Evolutionary conservation across 164 flowering plant genomes (phyloP), one percentile per base, ranked within the genome.

Genomic region (Cinnamomum micranthum): DNA sequence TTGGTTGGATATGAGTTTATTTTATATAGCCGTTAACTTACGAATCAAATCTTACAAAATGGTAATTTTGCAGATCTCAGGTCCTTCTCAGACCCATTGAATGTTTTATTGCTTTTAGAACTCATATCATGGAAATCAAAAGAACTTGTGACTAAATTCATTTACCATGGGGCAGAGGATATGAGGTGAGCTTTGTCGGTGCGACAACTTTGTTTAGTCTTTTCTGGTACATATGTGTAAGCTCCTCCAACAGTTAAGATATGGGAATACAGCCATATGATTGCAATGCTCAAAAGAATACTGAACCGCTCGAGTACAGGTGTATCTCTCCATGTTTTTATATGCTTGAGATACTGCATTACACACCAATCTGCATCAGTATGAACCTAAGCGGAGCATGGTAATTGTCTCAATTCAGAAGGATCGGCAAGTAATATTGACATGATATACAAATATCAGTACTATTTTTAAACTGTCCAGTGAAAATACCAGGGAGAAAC

Each of bases 161-260:
- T 25, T 11, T 60, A 89, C 94, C 97, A 92, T 73, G 97, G 92
- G 50, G 97, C 91, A 69, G 92, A 82, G 5, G 94, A 87, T 81
- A 92, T 84, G 20, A 92, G 86, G 77, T 89, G 78, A 28, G 94
- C 88, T 72, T 79, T 83, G 82, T 92, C 97, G 1, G 92, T 86
- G 47, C 96, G 90, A 66, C 96, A 91, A 73, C 86, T 86, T 15
- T 59, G 1, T 71, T 91, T 88, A 68, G 96, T 84, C 41, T 28
- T 64, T 24, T 70, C 69, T 17, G 73, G 66, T 64, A 51, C 77
- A 63, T 75, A 41, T 63, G 58, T 70, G 77, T 75, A 75, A 58
- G 73, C 73, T 62, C 77, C 77, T 3, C 55, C 62, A 17, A 71
- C 35, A 15, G 77, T 75, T 41, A 75, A 69, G 50, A 75, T 24